Evolutionary conservation across 345 rosid species (phyloP).

Genomic region (Corymbia maculata): DNA sequence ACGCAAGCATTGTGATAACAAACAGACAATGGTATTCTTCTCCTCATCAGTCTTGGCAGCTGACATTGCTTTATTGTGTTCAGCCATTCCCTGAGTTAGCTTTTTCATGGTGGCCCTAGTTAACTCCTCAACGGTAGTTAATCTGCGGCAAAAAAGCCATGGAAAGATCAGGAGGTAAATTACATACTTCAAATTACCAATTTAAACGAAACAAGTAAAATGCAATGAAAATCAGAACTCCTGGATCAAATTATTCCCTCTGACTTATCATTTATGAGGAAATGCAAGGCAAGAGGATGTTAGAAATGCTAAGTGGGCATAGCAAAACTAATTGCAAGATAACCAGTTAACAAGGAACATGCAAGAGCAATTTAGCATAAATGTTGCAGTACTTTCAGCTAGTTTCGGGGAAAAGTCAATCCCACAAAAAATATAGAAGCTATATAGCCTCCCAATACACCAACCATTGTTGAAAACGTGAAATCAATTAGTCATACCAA

Average conservation of each 20-base stretch:
- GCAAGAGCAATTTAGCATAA: background rate
- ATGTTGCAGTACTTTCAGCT: background rate
- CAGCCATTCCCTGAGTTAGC: slow-evolving; percentile 85
- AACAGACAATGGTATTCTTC: slow-evolving; percentile 68
- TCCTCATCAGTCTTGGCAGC: slow-evolving; percentile 94
- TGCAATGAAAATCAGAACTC: background rate
- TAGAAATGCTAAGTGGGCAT: background rate
- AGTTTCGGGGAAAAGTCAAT: background rate
- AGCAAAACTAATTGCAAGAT: background rate
- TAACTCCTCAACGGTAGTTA: slow-evolving; percentile 76
- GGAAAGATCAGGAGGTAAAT: background rate
- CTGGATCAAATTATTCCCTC: background rate
- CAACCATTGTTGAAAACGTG: background rate
- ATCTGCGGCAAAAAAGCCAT: slow-evolving; percentile 30
- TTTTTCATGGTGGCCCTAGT: slow-evolving; percentile 91
- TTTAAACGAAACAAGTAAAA: background rate
- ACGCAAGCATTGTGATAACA: background rate
- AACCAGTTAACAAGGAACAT: background rate
- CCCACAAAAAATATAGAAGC: background rate
- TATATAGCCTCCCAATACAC: background rate
- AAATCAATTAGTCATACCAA: background rate
- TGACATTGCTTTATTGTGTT: slow-evolving; percentile 93
- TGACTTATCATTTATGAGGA: background rate
- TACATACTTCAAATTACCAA: background rate
- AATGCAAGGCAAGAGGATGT: background rate